A percentile compares a stretch with the other conserved stretches of the same genome.
Evolutionary conservation across 306 rosid genomes (phyloP).

Genomic region (Arachis hypogaea): DNA sequence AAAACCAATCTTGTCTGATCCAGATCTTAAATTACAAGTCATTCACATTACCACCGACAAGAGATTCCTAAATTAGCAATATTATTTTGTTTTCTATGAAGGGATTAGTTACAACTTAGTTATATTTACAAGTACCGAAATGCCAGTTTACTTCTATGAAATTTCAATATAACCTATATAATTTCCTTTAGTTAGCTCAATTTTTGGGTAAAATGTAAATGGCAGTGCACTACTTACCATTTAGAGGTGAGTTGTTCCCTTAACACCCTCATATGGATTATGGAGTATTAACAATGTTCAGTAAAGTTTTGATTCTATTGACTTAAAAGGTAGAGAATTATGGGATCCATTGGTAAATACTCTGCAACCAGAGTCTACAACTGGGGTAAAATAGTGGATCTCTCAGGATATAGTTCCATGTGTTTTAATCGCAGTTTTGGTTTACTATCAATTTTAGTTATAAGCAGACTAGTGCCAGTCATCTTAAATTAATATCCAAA

Average conservation of each 20-base stretch:
- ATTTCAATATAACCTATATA: background rate
- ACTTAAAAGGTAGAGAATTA: background rate
- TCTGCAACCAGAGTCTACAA: background rate
- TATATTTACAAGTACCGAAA: slow-evolving; percentile 17
- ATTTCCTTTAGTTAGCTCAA: slow-evolving; percentile 4
- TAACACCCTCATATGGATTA: background rate
- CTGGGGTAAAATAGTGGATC: background rate
- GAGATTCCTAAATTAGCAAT: slow-evolving; percentile 2
- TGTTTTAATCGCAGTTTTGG: slow-evolving; percentile 25
- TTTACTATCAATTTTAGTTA: slow-evolving; percentile 8
- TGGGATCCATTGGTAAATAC: slow-evolving; percentile 25
- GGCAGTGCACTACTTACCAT: background rate
- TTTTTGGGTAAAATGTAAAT: slow-evolving; percentile 5
- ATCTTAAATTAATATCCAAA: slow-evolving; percentile 9
- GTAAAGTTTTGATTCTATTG: slow-evolving; percentile 3
- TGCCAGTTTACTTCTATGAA: slow-evolving; percentile 19
- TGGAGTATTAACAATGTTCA: slow-evolving; percentile 6
- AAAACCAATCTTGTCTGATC: background rate
- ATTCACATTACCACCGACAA: background rate
- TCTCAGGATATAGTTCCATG: slow-evolving; percentile 12
- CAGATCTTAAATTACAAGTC: slow-evolving; percentile 7
- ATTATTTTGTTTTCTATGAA: slow-evolving; percentile 7
- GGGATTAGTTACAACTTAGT: background rate
- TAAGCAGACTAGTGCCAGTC: background rate
- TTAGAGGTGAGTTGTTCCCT: slow-evolving; percentile 13